Evolutionary conservation across 2,329 filamentous ascomycete species (phyloP).

Genomic region (Beauveria pseudobassiana): DNA sequence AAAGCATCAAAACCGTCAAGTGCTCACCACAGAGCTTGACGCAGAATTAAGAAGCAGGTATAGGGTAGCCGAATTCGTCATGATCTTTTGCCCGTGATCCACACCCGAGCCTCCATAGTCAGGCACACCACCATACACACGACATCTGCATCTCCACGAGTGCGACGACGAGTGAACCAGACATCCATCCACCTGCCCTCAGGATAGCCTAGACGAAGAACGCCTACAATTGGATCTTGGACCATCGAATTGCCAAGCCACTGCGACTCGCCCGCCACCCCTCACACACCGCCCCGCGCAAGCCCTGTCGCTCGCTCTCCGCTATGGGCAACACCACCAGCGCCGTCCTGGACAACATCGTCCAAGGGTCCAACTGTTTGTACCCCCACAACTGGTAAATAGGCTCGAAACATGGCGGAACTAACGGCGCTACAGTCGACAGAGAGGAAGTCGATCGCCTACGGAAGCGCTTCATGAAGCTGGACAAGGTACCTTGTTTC

Average conservation of each 20-base stretch:
- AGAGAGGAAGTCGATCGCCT: slow-evolving; percentile 93
- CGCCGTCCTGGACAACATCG: slow-evolving; percentile 85
- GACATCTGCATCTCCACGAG: neutral
- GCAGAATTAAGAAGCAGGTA: neutral
- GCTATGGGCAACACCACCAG: slow-evolving; percentile 63
- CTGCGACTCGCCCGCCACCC: neutral
- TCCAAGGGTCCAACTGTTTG: slow-evolving; percentile 91
- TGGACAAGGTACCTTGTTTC: slow-evolving; percentile 69
- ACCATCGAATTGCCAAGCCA: neutral
- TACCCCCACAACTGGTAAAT: neutral
- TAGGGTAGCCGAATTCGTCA: neutral
- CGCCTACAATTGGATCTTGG: neutral
- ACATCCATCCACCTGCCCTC: neutral
- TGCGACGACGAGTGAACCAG: neutral
- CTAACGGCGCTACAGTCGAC: slow-evolving; percentile 57
- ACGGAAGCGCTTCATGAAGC: slow-evolving; percentile 97
- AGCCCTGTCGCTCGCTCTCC: neutral
- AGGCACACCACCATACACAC: slow-evolving; percentile 2
- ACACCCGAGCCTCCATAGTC: slow-evolving; percentile 2
- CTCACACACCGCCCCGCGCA: neutral
- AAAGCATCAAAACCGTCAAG: no score
- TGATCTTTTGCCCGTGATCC: neutral
- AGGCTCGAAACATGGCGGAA: neutral
- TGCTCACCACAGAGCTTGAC: no score
- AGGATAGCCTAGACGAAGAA: neutral